A percentile compares a stretch with the other conserved stretches of the same genome.
Conservation (phyloP, 1,139 yeast genomes). For the Geotrichum restrictum region DNA sequence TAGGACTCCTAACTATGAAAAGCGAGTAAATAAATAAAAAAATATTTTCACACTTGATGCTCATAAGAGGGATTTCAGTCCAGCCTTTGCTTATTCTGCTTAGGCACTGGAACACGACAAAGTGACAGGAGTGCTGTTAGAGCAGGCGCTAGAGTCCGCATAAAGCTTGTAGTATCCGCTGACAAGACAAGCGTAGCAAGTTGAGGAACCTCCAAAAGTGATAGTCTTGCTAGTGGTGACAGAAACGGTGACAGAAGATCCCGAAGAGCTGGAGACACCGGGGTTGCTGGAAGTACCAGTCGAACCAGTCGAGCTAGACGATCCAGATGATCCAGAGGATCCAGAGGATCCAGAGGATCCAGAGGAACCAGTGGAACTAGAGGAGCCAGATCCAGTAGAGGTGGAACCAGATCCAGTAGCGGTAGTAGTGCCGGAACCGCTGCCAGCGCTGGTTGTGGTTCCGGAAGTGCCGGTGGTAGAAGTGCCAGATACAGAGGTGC, state of each 20-base stretch:
- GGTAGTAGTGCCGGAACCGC: not conserved
- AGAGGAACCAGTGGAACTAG: not conserved
- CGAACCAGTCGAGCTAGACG: no score
- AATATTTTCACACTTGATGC: no score
- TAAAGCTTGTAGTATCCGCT: conserved; percentile 5
- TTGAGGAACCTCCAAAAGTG: not conserved
- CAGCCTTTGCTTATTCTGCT: not conserved
- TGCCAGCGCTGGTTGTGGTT: not conserved
- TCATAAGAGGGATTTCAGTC: no score
- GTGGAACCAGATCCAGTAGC: not conserved
- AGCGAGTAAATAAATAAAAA: no score
- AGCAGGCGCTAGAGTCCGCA: not conserved
- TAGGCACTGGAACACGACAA: conserved; percentile 1
- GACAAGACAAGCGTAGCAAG: conserved; percentile 8
- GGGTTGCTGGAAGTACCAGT: not conserved
- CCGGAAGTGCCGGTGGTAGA: not conserved
- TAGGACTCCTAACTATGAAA: no score
- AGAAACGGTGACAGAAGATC: not conserved
- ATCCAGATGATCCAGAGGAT: not conserved
- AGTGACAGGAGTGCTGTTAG: not conserved
- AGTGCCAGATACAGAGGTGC: not conserved
- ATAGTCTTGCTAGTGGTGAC: not conserved
- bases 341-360: no score
- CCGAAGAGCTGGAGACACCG: not conserved
- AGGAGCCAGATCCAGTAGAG: not conserved